Conservation (phyloP, 192 early-diverging fungal species). For the Coemansia sp. region DNA sequence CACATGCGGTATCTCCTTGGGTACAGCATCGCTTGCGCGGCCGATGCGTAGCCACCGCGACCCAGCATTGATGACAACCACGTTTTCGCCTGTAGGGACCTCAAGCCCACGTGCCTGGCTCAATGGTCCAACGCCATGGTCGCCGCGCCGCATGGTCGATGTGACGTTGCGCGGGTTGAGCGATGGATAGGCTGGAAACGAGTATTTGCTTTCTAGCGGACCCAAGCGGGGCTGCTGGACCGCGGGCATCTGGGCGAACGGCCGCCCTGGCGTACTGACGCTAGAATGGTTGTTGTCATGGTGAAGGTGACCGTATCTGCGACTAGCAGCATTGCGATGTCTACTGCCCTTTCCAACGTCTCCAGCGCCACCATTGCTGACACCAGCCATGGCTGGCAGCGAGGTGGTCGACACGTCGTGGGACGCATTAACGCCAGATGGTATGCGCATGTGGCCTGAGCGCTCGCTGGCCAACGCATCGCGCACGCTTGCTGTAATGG, state of each 20-base stretch:
- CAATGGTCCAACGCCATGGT: conserved; percentile 22
- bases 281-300: not conserved
- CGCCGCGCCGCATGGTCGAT: conserved; percentile 35
- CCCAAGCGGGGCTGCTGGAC: conserved; percentile 12
- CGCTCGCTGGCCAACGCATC: conserved; percentile 42
- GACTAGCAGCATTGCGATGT: not conserved
- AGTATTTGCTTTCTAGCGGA: conserved; percentile 41
- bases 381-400: not conserved
- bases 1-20: conserved; percentile 73
- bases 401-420: not conserved
- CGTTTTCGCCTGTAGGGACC: conserved; percentile 57
- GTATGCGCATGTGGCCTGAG: conserved; percentile 1
- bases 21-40: conserved; percentile 77
- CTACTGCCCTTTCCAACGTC: conserved; percentile 1
- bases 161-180: conserved; percentile 33
- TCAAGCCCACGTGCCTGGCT: conserved; percentile 11
- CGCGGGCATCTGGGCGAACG: not conserved
- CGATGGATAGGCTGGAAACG: conserved; percentile 38
- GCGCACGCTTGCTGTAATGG: conserved; percentile 47
- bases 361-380: not conserved
- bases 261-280: not conserved
- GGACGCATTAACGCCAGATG: not conserved
- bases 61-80: conserved; percentile 85
- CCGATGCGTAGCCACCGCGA: conserved; percentile 82
- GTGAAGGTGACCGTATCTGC: not conserved